These are phyloP conservation scores for Candida vaughaniae DNA, from an alignment of 805 yeast genomes.

Conservation along the genomic window DNA sequence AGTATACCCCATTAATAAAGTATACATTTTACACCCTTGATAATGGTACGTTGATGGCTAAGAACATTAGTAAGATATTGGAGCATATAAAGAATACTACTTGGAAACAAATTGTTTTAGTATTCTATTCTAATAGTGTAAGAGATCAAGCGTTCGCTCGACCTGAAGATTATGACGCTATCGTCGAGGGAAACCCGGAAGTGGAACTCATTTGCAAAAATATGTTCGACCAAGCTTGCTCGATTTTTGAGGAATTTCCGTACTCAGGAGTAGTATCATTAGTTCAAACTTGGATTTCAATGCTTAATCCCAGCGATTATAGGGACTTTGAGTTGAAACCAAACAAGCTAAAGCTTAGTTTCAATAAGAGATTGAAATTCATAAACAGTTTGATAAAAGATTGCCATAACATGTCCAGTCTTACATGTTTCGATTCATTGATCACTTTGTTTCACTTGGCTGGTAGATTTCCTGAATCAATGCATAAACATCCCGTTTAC, in stretches of 20 bases:
- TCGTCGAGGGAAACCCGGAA: constrained; percentile 21
- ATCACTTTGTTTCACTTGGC: constrained; percentile 37
- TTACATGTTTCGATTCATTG: constrained; percentile 36
- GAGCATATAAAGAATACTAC: constrained; percentile 29
- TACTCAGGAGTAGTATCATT: constrained; percentile 13
- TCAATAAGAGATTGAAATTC: constrained; percentile 37
- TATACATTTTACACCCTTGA: constrained; percentile 28
- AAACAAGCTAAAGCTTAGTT: constrained; percentile 29
- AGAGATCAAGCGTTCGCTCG: constrained; percentile 37
- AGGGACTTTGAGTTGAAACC: constrained; percentile 29
- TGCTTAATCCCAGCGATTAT: constrained; percentile 36
- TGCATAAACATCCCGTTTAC: constrained; percentile 25
- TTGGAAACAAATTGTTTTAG: constrained; percentile 37
- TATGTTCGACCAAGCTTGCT: constrained; percentile 31
- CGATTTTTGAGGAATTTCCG: constrained; percentile 28
- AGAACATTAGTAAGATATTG: constrained; percentile 20
- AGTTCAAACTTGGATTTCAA: constrained; percentile 31
- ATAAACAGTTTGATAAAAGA: constrained; percentile 28
- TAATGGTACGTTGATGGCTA: constrained; percentile 22
- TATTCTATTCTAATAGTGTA: constrained; percentile 29
- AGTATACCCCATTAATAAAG: constrained; percentile 34
- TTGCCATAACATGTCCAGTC: constrained; percentile 21
- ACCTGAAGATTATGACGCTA: constrained; percentile 31
- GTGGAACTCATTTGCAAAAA: constrained; percentile 24
- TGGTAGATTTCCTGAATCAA: constrained; percentile 24